Evolutionary conservation across 2,329 filamentous ascomycete species (phyloP), one percentile per base, ranked within the genome.

Genomic region (Zasmidium cellare): DNA sequence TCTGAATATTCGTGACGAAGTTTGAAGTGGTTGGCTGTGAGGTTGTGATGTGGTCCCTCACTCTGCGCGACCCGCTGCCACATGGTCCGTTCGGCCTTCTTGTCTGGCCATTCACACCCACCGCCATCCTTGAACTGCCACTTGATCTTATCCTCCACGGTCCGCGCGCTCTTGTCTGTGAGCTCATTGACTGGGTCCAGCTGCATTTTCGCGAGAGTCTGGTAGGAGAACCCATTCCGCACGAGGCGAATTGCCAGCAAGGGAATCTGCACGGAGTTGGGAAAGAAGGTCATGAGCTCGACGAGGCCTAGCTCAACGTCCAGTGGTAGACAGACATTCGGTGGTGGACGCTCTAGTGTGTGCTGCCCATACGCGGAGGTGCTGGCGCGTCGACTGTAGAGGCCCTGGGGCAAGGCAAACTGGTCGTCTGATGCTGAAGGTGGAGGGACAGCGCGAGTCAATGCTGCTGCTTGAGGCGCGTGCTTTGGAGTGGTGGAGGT

Each of bases 151-250:
- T 38, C 19, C 9, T 51, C 19, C 3, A 41, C n/a, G 2, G 25
- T 51, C n/a, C 5, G 80, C 28, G 91, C 67, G 71, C 88, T 79
- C 69, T 89, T 76, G 2, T 81, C 78, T 1, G 91, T 77, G 41
- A 91, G 70, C 62, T 84, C 80, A 12, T 31, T 16, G 12, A 41
- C 28, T 5, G 41, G 18, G 9, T 47, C 24, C 3, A 54, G 44
- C 59, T 82, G 80, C 19, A 85, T 75, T 71, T 82, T 79, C 51
- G 70, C 68, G 12, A 80, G 11, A 3, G 35, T 79, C 69, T 84
- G 84, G 49, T 82, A 76, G 0, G 78, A 76, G 50, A 79, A 84
- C 51, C 88, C 88, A 14, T 80, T 80, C 5, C 52, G 44, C 11
- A 54, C 31, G 9, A 55, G 31, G 31, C 61, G 57, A 12, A 48